Base-by-base conservation (phyloP, 345 rosid genomes). In the Eucalyptus leucophloia region DNA sequence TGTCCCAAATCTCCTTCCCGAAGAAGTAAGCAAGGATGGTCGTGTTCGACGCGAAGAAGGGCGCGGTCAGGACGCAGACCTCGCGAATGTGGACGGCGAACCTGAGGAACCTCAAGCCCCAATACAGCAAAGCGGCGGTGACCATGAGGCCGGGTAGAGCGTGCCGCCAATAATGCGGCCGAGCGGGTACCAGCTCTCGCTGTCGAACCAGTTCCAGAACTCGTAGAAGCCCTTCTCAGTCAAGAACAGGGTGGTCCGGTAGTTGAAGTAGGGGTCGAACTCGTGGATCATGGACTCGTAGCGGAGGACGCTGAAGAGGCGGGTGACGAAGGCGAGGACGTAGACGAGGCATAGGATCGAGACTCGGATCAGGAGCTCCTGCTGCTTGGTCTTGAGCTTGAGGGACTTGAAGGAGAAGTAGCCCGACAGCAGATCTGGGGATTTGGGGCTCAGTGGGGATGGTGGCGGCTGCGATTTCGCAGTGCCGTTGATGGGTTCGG, bases 141-240 rank as follows among this genome's bases (percentile, higher is more conserved):
- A 96, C 96, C 99, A 97, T 97, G 5, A 97, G 96, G 8, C 99
- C 0, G 99, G 98, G 87, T 98, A 98, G 32, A 98, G 97, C 28
- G 99, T 97, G 21, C 99, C 99, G 2, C 99, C 99, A 49, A 98
- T 93, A 91, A 98, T 98, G 15, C 99, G 95, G 7, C 99, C 99
- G 5, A 98, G 94, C n/a, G 99, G 99, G 90, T 98, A 98, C 99
- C 99, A 98, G 86, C 96, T 94, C 94, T 98, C 99, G 12, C 95
- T 95, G 56, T 98, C 99, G 89, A 98, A 98, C 99, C 99, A 98
- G 93, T 98, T 98, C 99, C 99, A 98, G 89, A 98, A 98, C 88
- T 98, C 99, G 91, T 96, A 96, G 87, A 98, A 98, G 7, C 99
- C 99, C 56, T 98, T 96, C 89, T 95, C 88, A 5, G 99, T 97